Percentiles rank a stretch among this genome's conserved stretches.
phyloP scores from a whole-genome alignment of 805 yeast species.

The Priceomyces melissophilus region DNA sequence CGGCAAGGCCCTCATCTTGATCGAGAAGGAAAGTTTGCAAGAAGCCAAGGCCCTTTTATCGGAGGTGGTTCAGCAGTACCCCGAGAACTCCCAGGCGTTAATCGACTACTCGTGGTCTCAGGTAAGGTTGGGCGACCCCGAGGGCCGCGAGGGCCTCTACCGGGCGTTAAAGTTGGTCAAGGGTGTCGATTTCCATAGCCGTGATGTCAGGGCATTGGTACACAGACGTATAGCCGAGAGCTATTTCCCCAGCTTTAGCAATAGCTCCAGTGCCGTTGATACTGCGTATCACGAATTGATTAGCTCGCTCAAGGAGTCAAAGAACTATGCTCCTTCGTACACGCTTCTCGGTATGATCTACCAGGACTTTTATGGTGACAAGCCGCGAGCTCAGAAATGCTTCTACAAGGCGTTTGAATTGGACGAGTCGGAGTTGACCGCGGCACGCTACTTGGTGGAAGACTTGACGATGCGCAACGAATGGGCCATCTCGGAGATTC shows the following conservation, averaged over 20 bases:
- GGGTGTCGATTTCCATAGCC: slow-evolving; percentile 51
- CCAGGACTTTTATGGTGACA: slow-evolving; percentile 53
- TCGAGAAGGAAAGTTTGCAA: slow-evolving; percentile 57
- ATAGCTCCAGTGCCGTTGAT: slow-evolving; percentile 23
- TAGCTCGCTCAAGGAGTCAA: slow-evolving; percentile 58
- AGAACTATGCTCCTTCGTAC: slow-evolving; percentile 72
- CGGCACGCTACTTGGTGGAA: slow-evolving; percentile 70
- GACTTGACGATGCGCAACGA: slow-evolving; percentile 65
- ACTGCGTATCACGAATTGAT: slow-evolving; percentile 58
- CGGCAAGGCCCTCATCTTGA: slow-evolving; percentile 77
- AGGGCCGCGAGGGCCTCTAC: slow-evolving; percentile 52
- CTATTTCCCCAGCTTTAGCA: slow-evolving; percentile 29
- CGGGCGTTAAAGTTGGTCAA: slow-evolving; percentile 39
- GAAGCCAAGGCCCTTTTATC: slow-evolving; percentile 54
- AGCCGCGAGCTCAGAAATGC: slow-evolving; percentile 73
- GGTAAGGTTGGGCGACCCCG: slow-evolving; percentile 48
- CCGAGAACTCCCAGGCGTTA: slow-evolving; percentile 56
- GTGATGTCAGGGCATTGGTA: slow-evolving; percentile 55
- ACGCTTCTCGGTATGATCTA: slow-evolving; percentile 80
- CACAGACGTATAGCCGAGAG: slow-evolving; percentile 77
- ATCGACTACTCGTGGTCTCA: slow-evolving; percentile 79
- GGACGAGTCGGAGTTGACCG: slow-evolving; percentile 67
- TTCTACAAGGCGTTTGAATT: slow-evolving; percentile 87
- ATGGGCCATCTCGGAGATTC: slow-evolving; percentile 81
- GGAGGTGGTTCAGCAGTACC: slow-evolving; percentile 45